Evolutionary conservation across 2,329 filamentous ascomycete genomes (phyloP).

Genomic region (Sarocladium oryzae): DNA sequence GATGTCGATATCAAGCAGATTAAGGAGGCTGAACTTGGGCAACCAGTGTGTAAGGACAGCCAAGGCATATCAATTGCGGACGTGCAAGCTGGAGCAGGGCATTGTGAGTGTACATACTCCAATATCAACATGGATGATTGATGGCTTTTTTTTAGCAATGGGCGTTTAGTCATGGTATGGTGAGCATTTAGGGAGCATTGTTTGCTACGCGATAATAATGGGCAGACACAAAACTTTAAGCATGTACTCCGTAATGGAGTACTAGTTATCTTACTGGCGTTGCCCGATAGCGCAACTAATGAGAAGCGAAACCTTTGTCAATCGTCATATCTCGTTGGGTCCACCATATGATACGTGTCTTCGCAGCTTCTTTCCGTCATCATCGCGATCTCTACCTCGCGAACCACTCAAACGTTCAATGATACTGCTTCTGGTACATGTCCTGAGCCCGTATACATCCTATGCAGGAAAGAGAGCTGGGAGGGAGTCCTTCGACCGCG

Average conservation of each 20-base stretch:
- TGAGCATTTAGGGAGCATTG: neutral
- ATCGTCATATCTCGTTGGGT: too few relatives aligned
- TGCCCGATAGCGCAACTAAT: neutral
- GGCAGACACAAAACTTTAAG: too few relatives aligned
- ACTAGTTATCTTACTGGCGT: too few relatives aligned
- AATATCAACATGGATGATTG: constrained; percentile 21
- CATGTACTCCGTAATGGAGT: too few relatives aligned
- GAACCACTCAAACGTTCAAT: constrained; percentile 8
- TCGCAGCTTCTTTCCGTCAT: too few relatives aligned
- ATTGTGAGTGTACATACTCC: constrained; percentile 33
- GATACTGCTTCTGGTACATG: constrained; percentile 4
- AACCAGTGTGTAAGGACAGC: constrained; percentile 47
- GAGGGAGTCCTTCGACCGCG: too few relatives aligned
- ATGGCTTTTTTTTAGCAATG: neutral
- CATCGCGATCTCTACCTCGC: too few relatives aligned
- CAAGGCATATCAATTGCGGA: constrained; percentile 29
- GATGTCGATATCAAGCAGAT: constrained; percentile 49
- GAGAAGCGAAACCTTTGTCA: too few relatives aligned
- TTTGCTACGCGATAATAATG: neutral
- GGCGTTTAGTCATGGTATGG: neutral
- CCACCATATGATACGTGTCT: too few relatives aligned
- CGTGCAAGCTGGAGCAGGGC: constrained; percentile 27
- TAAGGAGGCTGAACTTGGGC: constrained; percentile 30
- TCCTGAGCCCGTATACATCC: too few relatives aligned
- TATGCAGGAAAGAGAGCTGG: too few relatives aligned